Evolutionary conservation across 208 protist genomes (phyloP), one percentile per base, ranked within the genome.

Genomic region (Wallacemonas collosoma): DNA sequence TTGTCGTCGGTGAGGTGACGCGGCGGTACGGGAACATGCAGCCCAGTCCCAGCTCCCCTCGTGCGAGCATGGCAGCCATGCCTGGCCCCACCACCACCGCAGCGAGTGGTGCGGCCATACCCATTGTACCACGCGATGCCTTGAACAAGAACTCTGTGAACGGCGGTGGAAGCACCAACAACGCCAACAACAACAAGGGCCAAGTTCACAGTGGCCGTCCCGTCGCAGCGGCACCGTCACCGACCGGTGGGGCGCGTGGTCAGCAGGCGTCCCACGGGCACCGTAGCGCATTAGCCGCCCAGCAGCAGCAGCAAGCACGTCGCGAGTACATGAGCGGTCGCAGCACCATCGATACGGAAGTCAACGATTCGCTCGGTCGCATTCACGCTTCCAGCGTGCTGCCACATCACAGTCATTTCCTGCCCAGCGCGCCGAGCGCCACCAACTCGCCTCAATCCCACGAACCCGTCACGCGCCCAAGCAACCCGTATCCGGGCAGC

Each of bases 261-360:
- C 57, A 4, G 57, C 39, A n/a, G 17, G 12, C 9, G 5, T 63
- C 57, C n/a, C 56, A 62, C 56, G 7, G 56, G 12, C 36, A 62
- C 56, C 56, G 56, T 17, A 43, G 56, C 56, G 56, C 56, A 53
- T 41, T 58, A 73, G 15, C 11, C 72, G 40, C 50, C 66, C 44
- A 55, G 65, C 56, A 76, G 44, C 47, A 76, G 39, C 36, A 43
- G 48, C 53, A 51, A 48, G 54, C 38, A 14, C 48, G 54, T 36
- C 51, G 54, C 14, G 54, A 63, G 8, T 72, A 61, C 68, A 73
- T 53, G 15, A 86, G 87, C 57, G 90, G 87, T 2, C 85, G 90
- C 36, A 83, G 73, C 62, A 95, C 87, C 2, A 95, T 95, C 58
- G 90, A 95, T 76, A 92, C 89, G 39, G 87, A 95, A 39, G 87